Evolutionary conservation across 768 basidiomycete species (phyloP), one percentile per base, ranked within the genome.

Genomic region (Coprinopsis sp.): DNA sequence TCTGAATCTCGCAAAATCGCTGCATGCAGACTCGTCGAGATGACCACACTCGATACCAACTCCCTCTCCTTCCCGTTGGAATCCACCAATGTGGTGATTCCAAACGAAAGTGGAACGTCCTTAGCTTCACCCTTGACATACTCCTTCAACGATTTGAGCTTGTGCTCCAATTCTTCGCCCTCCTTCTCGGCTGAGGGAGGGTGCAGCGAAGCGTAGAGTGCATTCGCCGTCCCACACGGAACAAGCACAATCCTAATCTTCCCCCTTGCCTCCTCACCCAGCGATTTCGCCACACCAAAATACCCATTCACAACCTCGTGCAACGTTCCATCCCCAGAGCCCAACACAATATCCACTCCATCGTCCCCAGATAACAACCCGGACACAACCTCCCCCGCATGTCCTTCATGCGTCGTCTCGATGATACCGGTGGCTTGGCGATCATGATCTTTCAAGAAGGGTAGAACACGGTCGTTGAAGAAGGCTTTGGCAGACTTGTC

Each of bases 171-270:
- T 22, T 22, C 30, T 22, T 49, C 11, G 22, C 11, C n/a, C n/a
- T 18, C 49, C 10, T 14, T 13, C 8, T 16, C 42, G 6, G 23
- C 34, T n/a, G 42, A 13, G 12, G 79, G 76, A 0, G 82, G 82
- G 63, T 87, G 94, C 23, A 92, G 65, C 6, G 88, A 82, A 5
- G 79, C 73, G 64, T 86, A 93, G 27, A 96, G 72, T 0, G 95
- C 95, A 61, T 98, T 97, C 33, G 92, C 93, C n/a, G 92, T 95
- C 21, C 92, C 92, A 40, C 78, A 77, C 3, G 92, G 91, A 34
- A 88, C 63, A 37, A 77, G 74, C 14, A 69, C 79, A 50, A 84
- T 68, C 27, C 57, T 58, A 46, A 83, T 54, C 38, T 56, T 58
- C 28, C 54, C 54, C 21, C 54, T 44, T 12, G 27, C 27, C 8